phyloP scores from a whole-genome alignment of 805 yeast species.

The Wickerhamomyces chaumierensis region DNA sequence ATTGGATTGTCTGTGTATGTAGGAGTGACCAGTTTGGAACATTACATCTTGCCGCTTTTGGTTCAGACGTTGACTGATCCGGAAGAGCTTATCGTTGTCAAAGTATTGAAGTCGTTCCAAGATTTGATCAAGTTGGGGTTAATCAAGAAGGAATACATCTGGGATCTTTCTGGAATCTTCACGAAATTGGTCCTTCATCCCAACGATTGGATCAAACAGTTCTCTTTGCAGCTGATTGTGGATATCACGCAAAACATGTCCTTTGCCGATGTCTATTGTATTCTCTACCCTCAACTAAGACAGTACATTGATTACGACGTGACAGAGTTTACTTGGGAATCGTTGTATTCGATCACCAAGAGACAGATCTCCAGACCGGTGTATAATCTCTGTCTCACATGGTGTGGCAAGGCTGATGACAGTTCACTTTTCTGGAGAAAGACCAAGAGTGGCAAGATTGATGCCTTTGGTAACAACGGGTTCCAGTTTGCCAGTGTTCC shows the following conservation, averaged over 20 bases:
- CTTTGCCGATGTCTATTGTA: slow-evolving; percentile 73
- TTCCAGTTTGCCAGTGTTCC: slow-evolving; percentile 22
- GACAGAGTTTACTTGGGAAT: slow-evolving; percentile 51
- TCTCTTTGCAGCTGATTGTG: slow-evolving; percentile 48
- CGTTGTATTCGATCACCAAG: slow-evolving; percentile 55
- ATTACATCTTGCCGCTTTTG: slow-evolving; percentile 75
- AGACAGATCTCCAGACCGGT: slow-evolving; percentile 57
- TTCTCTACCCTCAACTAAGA: slow-evolving; percentile 69
- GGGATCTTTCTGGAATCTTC: slow-evolving; percentile 42
- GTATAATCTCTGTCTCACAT: slow-evolving; percentile 49
- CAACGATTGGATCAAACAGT: slow-evolving; percentile 72
- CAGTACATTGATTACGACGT: slow-evolving; percentile 73
- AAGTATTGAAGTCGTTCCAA: slow-evolving; percentile 51
- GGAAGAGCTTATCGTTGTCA: slow-evolving; percentile 70
- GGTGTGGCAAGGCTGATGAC: slow-evolving; percentile 59
- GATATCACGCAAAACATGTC: slow-evolving; percentile 52
- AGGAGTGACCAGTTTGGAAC: slow-evolving; percentile 76
- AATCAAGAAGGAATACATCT: slow-evolving; percentile 35
- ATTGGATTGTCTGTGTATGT: slow-evolving; percentile 67
- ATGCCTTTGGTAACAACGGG: slow-evolving; percentile 35
- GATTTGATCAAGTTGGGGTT: slow-evolving; percentile 46
- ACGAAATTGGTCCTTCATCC: slow-evolving; percentile 70
- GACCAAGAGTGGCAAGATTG: slow-evolving; percentile 23
- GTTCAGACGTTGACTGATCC: slow-evolving; percentile 76
- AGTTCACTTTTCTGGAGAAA: slow-evolving; percentile 75